Evolutionary conservation across 1,284 basidiomycete species (phyloP).

Genomic region (Bondarzewia mesenterica): DNA sequence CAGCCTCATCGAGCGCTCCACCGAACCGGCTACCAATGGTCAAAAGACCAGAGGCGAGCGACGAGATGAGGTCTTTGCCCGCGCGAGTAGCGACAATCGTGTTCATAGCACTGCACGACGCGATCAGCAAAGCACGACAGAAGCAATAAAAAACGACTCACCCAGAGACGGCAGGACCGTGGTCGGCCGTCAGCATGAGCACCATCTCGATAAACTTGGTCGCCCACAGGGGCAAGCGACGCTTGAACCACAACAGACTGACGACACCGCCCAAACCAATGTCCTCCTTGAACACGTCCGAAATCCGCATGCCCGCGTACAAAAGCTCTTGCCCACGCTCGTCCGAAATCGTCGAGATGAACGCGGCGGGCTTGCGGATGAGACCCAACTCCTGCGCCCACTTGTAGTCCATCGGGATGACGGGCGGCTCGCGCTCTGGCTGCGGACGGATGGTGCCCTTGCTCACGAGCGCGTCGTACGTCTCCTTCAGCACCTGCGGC

Average conservation of each 20-base stretch:
- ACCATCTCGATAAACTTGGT: slow-evolving; percentile 99
- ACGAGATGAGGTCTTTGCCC: slow-evolving; percentile 97
- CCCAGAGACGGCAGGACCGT: slow-evolving; percentile 92
- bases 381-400: slow-evolving; percentile 98
- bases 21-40: slow-evolving; percentile 98
- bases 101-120: slow-evolving; percentile 87
- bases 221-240: slow-evolving; percentile 78
- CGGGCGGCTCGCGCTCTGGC: slow-evolving; percentile 83
- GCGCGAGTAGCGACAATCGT: slow-evolving; percentile 98
- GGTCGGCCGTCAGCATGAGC: slow-evolving; percentile 97
- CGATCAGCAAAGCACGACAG: slow-evolving; percentile 2
- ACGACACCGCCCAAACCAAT: slow-evolving; percentile 98
- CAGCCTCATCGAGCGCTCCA: slow-evolving; percentile 98
- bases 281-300: slow-evolving; percentile 97
- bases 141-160: slow-evolving; percentile 18
- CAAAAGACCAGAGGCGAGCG: slow-evolving; percentile 90
- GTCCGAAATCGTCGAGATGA: slow-evolving; percentile 99
- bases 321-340: slow-evolving; percentile 98
- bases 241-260: slow-evolving; percentile 96
- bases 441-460: slow-evolving; percentile 66
- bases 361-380: slow-evolving; percentile 97
- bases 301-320: slow-evolving; percentile 99
- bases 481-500: slow-evolving; percentile 75
- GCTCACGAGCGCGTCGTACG: slow-evolving; percentile 80
- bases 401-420: slow-evolving; percentile 99